phyloP scores from a whole-genome alignment of 306 rosid genomes.

The Delonix regia region DNA sequence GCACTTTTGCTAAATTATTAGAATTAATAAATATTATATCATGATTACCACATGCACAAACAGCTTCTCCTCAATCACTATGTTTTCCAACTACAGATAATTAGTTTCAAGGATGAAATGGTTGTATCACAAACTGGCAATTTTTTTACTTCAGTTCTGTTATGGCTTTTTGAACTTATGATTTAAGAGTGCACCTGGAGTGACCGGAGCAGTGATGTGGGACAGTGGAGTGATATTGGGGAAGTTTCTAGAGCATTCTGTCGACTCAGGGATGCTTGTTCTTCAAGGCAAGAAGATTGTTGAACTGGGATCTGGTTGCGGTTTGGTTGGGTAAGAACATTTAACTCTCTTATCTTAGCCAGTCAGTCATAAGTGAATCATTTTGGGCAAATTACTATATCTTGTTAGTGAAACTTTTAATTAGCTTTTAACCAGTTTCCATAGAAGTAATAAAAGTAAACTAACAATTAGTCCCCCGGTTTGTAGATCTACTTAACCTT shows the following conservation, averaged over 20 bases:
- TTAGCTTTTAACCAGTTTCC: conserved; percentile 4
- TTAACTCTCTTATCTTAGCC: conserved; percentile 10
- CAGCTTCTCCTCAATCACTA: background rate
- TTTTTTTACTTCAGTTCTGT: conserved; percentile 33
- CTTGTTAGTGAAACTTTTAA: background rate
- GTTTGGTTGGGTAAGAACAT: conserved; percentile 72
- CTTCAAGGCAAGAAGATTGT: conserved; percentile 71
- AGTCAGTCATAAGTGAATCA: conserved; percentile 4
- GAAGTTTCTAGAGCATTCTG: conserved; percentile 83
- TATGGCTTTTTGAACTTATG: conserved; percentile 34
- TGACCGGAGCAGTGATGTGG: conserved; percentile 92
- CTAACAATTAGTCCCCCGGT: background rate
- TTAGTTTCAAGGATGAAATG: conserved; percentile 14
- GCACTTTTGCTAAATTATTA: background rate
- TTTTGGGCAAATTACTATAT: conserved; percentile 3
- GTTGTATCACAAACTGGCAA: background rate
- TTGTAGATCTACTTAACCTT: background rate
- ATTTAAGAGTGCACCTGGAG: conserved; percentile 73
- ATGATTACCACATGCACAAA: background rate
- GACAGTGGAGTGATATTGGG: conserved; percentile 82
- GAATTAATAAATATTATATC: background rate
- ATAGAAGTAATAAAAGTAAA: background rate
- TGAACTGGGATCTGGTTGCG: conserved; percentile 87
- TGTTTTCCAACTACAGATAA: background rate
- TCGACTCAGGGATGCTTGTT: conserved; percentile 63